Base-by-base conservation (phyloP, 225 moss, liverwort and hornwort species). In the Climacium dendroides region DNA sequence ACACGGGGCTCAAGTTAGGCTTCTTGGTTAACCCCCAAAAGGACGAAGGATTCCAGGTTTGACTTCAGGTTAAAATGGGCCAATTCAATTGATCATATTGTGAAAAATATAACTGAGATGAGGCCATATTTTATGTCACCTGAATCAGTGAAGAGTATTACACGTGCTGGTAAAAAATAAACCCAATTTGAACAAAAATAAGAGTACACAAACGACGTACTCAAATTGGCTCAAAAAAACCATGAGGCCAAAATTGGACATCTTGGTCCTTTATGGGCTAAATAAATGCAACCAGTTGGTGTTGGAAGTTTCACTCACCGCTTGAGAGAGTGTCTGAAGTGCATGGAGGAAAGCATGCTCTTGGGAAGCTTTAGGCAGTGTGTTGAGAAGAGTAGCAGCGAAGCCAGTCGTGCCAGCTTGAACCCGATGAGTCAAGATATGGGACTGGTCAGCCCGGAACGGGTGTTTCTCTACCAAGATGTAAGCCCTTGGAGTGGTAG, bases 381-480 rank as follows among this genome's bases (percentile, higher is more conserved):
- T 55, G 78, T 91, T 93, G 86, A 96, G 92, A 85, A 97, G 92
- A 78, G 95, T 90, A 82, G 92, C 90, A 70, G 83, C 83, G 89
- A 99, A 99, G 57, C 89, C 94, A 83, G 87, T 81, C 9, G 94
- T 88, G 88, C 85, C 89, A 62, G 96, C 91, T 90, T 99, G 99
- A 78, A 99, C 90, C 60, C 99, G 91, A 78, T 97, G 97, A 23
- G 99, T 97, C 88, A 99, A 84, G 81, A 97, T 88, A 80, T 99
- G 99, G 57, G 95, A 93, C 67, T 95, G 96, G 71, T 99, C 99
- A 91, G 93, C 92, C 65, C 99, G 95, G 88, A 94, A 96, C 23
- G 96, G 94, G 86, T 97, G 96, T 82, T 96, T 95, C 90, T 97
- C 99, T 55, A 99, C 95, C 74, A 99, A 81, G 22, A 99, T 96